Percentiles rank a stretch among this genome's conserved stretches.
Conservation (phyloP, 78 protist species). For the Dictyostelium citrinum region DNA sequence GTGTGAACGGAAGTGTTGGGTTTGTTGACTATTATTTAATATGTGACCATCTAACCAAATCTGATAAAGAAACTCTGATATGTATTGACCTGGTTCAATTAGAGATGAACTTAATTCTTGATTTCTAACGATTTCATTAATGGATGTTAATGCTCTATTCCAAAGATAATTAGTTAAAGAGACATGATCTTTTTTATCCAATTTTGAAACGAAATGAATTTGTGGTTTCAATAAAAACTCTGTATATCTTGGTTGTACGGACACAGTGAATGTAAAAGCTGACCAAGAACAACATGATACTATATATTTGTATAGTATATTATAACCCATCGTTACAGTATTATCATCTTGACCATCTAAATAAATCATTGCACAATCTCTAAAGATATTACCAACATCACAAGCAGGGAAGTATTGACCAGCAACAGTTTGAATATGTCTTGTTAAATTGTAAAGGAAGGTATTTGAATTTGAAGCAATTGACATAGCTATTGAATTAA, state of each 20-base stretch:
- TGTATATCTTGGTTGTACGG: background rate
- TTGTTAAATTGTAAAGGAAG: conserved; percentile 17
- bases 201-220: conserved; percentile 22
- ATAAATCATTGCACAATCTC: conserved; percentile 70
- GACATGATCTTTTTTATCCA: background rate
- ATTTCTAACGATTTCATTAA: background rate
- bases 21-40: background rate
- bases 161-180: conserved; percentile 11
- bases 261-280: conserved; percentile 13
- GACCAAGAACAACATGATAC: conserved; percentile 33
- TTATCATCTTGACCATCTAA: background rate
- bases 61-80: conserved; percentile 28
- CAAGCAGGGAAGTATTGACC: conserved; percentile 45
- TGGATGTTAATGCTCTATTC: conserved; percentile 15
- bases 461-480: conserved; percentile 7
- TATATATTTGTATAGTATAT: background rate
- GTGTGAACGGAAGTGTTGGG: background rate
- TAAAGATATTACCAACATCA: conserved; percentile 35
- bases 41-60: conserved; percentile 19
- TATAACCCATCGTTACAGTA: conserved; percentile 2
- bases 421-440: background rate
- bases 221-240: background rate
- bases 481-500: conserved; percentile 14
- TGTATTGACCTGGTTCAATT: conserved; percentile 2
- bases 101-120: background rate